phyloP scores from a whole-genome alignment of 768 basidiomycete species.

The Lanmaoa pseudosensibilis region DNA sequence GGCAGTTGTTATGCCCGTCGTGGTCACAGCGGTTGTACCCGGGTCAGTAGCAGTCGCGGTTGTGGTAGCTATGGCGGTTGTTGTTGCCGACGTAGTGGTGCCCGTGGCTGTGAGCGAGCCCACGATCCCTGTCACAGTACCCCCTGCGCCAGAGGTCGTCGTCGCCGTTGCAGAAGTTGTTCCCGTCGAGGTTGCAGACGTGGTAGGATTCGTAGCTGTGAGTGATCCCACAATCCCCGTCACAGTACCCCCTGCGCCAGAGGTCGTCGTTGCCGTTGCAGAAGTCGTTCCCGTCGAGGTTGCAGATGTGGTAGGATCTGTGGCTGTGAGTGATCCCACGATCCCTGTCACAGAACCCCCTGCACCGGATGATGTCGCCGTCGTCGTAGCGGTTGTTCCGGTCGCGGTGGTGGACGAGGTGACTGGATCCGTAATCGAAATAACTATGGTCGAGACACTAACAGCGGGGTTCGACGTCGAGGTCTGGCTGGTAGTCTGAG shows the following conservation, averaged over 20 bases:
- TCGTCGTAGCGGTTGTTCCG: neutral
- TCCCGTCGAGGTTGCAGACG: neutral
- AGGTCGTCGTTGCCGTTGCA: neutral
- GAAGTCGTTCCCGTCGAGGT: neutral
- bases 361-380: neutral
- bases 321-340: neutral
- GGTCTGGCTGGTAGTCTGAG: neutral
- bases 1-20: neutral
- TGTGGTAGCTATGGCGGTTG: neutral
- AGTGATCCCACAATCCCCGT: constrained; percentile 2
- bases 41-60: neutral
- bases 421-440: neutral
- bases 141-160: neutral
- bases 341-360: neutral
- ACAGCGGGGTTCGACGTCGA: neutral
- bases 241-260: neutral
- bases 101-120: neutral
- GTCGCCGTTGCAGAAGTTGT: neutral
- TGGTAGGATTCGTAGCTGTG: neutral
- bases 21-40: neutral
- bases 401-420: neutral
- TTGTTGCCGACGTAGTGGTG: neutral
- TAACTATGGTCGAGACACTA: neutral
- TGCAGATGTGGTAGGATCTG: neutral
- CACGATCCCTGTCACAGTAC: neutral